Percentiles rank a stretch among this genome's conserved stretches.
Conservation (phyloP, 768 basidiomycete genomes). For the Suillus sp. region DNA sequence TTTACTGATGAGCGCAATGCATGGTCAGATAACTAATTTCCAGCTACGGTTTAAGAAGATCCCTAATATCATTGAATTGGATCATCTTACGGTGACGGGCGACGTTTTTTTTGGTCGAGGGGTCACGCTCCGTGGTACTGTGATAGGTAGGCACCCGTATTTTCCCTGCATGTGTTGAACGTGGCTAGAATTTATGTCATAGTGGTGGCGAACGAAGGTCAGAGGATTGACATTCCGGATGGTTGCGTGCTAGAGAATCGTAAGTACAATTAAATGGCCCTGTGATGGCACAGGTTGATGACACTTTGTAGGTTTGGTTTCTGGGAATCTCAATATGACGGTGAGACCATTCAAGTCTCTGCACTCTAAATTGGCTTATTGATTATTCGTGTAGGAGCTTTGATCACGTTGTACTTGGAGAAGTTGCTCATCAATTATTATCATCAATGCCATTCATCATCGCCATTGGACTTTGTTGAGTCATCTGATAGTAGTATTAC, state of each 20-base stretch:
- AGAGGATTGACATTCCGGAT: constrained; percentile 82
- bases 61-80: constrained; percentile 86
- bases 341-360: constrained; percentile 25
- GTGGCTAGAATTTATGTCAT: constrained; percentile 1
- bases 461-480: neutral
- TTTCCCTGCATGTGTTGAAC: neutral
- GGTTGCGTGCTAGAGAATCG: constrained; percentile 78
- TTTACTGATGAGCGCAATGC: neutral
- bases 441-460: neutral
- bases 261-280: constrained; percentile 18
- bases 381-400: constrained; percentile 13
- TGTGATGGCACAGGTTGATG: neutral
- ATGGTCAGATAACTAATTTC: constrained; percentile 73
- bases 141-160: constrained; percentile 57
- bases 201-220: constrained; percentile 81
- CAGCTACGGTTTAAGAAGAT: constrained; percentile 96
- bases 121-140: constrained; percentile 85
- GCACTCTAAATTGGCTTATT: neutral
- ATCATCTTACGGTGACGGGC: constrained; percentile 92
- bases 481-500: neutral
- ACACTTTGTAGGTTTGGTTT: constrained; percentile 57
- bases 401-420: neutral
- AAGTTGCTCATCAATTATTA: neutral
- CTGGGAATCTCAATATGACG: constrained; percentile 86
- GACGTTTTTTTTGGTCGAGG: constrained; percentile 90